Percentiles rank a stretch among this genome's conserved stretches.
phyloP scores from a whole-genome alignment of 2,329 filamentous ascomycete genomes.

The Fusarium azukiicola region DNA sequence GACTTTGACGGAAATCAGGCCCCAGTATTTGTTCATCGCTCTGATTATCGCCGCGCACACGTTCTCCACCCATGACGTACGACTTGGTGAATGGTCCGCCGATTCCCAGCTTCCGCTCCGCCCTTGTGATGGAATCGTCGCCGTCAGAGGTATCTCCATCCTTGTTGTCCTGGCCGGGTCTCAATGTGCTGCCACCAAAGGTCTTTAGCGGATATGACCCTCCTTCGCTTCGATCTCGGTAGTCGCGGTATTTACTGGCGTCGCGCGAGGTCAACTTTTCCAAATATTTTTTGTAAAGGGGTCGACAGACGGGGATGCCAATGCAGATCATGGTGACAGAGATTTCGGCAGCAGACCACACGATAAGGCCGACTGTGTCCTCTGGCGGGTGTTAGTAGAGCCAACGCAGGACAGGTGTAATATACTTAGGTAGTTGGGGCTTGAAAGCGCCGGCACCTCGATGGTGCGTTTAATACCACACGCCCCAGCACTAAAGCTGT shows the following conservation, averaged over 20 bases:
- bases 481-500: constrained; percentile 49
- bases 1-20: constrained; percentile 37
- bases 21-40: constrained; percentile 50
- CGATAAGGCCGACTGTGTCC: constrained; percentile 60
- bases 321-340: constrained; percentile 65
- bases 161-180: neutral
- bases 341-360: constrained; percentile 65
- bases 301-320: constrained; percentile 64
- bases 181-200: constrained; percentile 38
- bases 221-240: constrained; percentile 36
- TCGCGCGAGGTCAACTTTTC: constrained; percentile 49
- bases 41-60: constrained; percentile 33
- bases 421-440: constrained; percentile 48
- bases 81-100: constrained; percentile 27
- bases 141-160: constrained; percentile 21
- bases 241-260: constrained; percentile 45
- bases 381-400: constrained; percentile 47
- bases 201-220: constrained; percentile 42
- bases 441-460: constrained; percentile 55
- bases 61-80: constrained; percentile 14
- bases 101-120: constrained; percentile 33
- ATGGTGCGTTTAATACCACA: constrained; percentile 56
- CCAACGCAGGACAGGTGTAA: fast-evolving
- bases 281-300: constrained; percentile 58
- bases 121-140: constrained; percentile 28